phyloP scores from a whole-genome alignment of 1,284 basidiomycete species.

The Pyrrhoderma lamaoense region DNA sequence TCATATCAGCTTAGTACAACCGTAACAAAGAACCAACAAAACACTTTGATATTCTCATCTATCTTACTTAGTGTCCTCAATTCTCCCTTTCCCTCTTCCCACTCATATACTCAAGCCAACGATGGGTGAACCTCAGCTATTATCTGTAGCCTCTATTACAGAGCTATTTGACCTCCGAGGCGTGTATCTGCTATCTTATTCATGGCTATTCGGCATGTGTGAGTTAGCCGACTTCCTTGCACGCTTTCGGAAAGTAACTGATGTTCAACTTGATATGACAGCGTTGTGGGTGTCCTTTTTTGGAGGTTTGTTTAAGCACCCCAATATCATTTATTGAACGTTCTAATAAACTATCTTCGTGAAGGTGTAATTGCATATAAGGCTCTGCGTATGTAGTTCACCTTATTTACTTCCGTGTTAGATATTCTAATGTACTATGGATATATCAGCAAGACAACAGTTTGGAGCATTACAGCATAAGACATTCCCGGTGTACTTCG shows the following conservation, averaged over 20 bases:
- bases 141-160: constrained; percentile 33
- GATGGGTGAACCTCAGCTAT: constrained; percentile 12
- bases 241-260: not conserved
- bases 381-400: constrained; percentile 41
- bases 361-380: constrained; percentile 54
- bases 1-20: too few relatives aligned
- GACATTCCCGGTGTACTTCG: constrained; percentile 72
- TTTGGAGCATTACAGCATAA: constrained; percentile 73
- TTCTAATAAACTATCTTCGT: too few relatives aligned
- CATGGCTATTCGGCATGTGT: constrained; percentile 66
- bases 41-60: too few relatives aligned
- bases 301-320: constrained; percentile 37
- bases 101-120: not conserved
- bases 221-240: constrained; percentile 26
- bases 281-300: constrained; percentile 65
- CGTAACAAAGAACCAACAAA: too few relatives aligned
- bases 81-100: not conserved
- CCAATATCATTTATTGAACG: too few relatives aligned
- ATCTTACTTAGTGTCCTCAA: not conserved
- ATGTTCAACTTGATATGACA: constrained; percentile 23
- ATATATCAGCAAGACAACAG: constrained; percentile 49
- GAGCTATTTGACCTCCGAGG: constrained; percentile 38
- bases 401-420: not conserved
- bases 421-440: not conserved
- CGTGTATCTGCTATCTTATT: constrained; percentile 50